These are phyloP conservation scores for Mycothermus thermophilus DNA, from an alignment of 495 filamentous ascomycete genomes.

Conservation along the genomic window DNA sequence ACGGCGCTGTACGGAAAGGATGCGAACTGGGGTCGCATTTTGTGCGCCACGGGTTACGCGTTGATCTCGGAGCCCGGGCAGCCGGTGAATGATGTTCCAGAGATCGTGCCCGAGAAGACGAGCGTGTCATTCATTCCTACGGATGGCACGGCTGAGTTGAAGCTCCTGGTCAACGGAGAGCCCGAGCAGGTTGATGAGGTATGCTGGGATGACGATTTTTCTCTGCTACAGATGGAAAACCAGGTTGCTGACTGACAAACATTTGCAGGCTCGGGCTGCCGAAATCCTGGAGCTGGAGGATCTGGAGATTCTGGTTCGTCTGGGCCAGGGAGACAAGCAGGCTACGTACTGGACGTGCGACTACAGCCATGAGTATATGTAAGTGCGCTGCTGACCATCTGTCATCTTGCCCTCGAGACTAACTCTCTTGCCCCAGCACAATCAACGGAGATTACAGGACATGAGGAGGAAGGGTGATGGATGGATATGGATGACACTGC, in stretches of 20 bases:
- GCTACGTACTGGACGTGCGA: constrained; percentile 92
- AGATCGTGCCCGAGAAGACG: constrained; percentile 67
- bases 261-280: constrained; percentile 54
- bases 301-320: constrained; percentile 62
- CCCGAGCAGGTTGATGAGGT: constrained; percentile 83
- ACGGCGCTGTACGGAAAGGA: constrained; percentile 94
- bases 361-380: constrained; percentile 92
- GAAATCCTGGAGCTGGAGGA: constrained; percentile 80
- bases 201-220: too few relatives aligned
- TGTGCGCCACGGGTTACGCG: constrained; percentile 89
- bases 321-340: constrained; percentile 59
- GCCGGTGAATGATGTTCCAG: constrained; percentile 38
- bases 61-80: constrained; percentile 49
- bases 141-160: constrained; percentile 67
- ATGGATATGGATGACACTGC: not conserved
- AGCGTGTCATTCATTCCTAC: constrained; percentile 84
- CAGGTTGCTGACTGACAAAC: too few relatives aligned
- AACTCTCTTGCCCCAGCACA: constrained; percentile 32
- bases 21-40: constrained; percentile 93
- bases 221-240: too few relatives aligned
- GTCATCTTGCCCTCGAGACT: not conserved
- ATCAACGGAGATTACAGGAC: constrained; percentile 90
- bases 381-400: constrained; percentile 9
- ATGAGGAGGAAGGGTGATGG: constrained; percentile 22
- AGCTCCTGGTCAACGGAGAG: constrained; percentile 79